Base-by-base conservation (phyloP, 352 stramenopile genomes). In the Phytophthora sp. region DNA sequence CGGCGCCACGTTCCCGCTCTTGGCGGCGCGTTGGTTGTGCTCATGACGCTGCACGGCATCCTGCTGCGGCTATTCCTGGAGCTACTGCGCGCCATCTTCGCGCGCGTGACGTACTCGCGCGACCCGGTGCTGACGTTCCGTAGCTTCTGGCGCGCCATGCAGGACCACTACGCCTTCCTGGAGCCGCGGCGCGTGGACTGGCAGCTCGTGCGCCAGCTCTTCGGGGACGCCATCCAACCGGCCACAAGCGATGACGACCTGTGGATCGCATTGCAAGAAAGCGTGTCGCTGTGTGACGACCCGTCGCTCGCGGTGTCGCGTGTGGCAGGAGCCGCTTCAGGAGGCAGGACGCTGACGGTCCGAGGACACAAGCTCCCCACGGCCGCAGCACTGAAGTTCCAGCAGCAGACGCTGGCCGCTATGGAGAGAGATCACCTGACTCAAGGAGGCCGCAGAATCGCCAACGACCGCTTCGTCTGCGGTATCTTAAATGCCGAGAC, bases 171-270 rank as follows among this genome's bases (percentile, higher is more conserved):
- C 72, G 86, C 83, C 11, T 80, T 86, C 47, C 63, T 89, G 15
- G 70, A 78, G 46, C 69, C 68, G 7, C 56, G 73, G 16, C 69
- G 73, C 31, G 74, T 82, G 24, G 79, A 93, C 54, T 95, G 86
- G 86, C 56, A 69, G 23, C 77, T 90, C 15, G 82, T 93, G 29
- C 84, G 85, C 47, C 78, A 84, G 27, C 71, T 95, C 21, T 95
- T 89, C 59, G 86, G 84, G 53, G 80, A 89, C 49, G 65, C 81
- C 30, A 82, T 95, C 18, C 60, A 80, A 44, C 57, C 68, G 0
- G 55, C 69, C 6, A 95, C 84, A 1, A 91, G 77, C 52, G 84
- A 95, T 36, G 84, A 95, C 31, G 86, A 95, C 45, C 68, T 95
- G 12, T 93, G 84, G 83, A 83, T 93, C 46, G 83, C 86, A 27